Evolutionary conservation across 106 monocot species (phyloP), one percentile per base, ranked within the genome.

Genomic region (Narthecium ossifragum): DNA sequence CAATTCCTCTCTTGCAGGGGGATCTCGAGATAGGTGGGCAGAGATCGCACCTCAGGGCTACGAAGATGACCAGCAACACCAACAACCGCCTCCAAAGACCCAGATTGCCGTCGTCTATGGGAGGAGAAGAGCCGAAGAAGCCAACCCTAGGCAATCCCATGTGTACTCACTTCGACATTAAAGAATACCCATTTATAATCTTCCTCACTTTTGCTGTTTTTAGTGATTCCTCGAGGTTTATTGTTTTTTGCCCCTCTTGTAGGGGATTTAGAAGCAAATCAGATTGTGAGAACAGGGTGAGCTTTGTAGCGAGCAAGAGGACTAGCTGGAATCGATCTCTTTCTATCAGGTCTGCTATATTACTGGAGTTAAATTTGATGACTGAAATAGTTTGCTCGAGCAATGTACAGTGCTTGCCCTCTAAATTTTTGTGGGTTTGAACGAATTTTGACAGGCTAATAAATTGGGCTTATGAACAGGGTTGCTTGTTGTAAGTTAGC

Each of bases 291-390:
- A 67, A 34, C 5, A 60, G 74, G 50, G 34, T 69, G 71, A 75
- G 78, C 51, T 59, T 74, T 45, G 73, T 26, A 4, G 58, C 71
- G 3, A 46, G 60, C 25, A 88, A 73, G 75, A 70, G 83, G 53
- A 63, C 65, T 6, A 86, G 93, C 71, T 94, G 88, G 89, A 83
- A 74, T 36, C 78, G 74, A 37, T 85, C 85, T 34, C 89, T 94
- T 34, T 89, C 85, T 22, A 85, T 70, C 29, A 89, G 94, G 89
- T 88, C 14, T 18, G 30, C 46, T 6, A 13, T 27, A n/a, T 34
- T 0, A 0, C 57, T 36, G 36, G 10, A 6, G 5, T 10, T 36
- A 10, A 10, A 10, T 36, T 36, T 36, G 10, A 36, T 36, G 7
- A 10, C 36, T 36, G 5, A 36, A 10, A 36, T 36, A 36, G 10